Conservation (phyloP, 805 yeast genomes). For the Hyphopichia homilentoma region DNA sequence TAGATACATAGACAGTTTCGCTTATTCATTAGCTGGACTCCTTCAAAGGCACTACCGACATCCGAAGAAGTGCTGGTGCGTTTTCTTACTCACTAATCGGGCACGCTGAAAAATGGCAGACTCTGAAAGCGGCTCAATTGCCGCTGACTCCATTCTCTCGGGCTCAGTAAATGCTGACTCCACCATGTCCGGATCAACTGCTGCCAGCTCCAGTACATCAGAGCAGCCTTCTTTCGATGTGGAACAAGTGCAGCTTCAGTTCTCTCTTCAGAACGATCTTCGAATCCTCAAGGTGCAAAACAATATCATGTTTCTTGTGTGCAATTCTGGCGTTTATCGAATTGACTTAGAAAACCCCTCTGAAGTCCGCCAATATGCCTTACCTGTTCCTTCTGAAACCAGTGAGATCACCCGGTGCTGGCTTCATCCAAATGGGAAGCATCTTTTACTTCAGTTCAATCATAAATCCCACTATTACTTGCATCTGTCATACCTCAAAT, state of each 20-base stretch:
- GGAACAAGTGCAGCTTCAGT: conserved; percentile 39
- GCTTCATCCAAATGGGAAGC: conserved; percentile 37
- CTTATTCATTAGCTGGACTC: too few relatives aligned
- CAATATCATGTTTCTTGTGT: conserved; percentile 32
- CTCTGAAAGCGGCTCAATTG: too few relatives aligned
- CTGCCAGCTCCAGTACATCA: too few relatives aligned
- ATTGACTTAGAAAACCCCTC: conserved; percentile 37
- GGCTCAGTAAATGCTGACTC: too few relatives aligned
- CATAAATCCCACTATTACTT: conserved; percentile 24
- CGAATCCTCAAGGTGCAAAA: conserved; percentile 24
- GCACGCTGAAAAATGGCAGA: too few relatives aligned
- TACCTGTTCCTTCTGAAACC: conserved; percentile 13
- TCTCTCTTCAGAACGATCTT: conserved; percentile 24
- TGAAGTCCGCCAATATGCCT: conserved; percentile 18
- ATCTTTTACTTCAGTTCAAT: conserved; percentile 27
- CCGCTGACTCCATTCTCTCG: too few relatives aligned
- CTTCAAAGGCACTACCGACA: too few relatives aligned
- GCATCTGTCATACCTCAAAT: conserved; percentile 25
- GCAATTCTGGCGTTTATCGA: conserved; percentile 17
- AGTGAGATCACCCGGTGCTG: conserved; percentile 23
- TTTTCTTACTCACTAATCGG: too few relatives aligned
- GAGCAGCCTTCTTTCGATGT: conserved; percentile 23
- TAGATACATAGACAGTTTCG: too few relatives aligned
- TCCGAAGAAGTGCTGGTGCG: too few relatives aligned
- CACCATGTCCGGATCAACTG: too few relatives aligned